These are phyloP conservation scores for Vanrija sp. DNA, from an alignment of 1,284 basidiomycete genomes.

Conservation along the genomic window DNA sequence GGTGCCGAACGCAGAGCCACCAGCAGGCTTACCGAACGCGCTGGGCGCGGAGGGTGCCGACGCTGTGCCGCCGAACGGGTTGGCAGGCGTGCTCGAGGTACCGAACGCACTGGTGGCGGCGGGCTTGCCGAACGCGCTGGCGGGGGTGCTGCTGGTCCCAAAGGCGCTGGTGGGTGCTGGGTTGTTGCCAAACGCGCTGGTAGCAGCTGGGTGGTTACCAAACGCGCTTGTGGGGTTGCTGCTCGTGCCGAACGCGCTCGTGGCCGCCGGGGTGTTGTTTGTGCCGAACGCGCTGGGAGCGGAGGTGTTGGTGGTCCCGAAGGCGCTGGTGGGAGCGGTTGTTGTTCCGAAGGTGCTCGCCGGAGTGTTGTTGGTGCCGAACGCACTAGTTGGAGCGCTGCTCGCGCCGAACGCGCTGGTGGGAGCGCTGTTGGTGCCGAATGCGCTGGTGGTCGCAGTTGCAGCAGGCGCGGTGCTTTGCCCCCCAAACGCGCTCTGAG, in stretches of 20 bases:
- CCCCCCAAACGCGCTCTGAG: constrained; percentile 17
- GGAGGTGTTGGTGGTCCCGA: constrained; percentile 19
- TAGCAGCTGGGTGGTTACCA: constrained; percentile 9
- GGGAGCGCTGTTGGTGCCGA: constrained; percentile 19
- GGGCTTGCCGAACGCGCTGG: constrained; percentile 14
- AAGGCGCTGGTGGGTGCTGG: constrained; percentile 25
- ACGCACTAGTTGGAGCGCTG: not conserved
- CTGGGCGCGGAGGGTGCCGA: constrained; percentile 50
- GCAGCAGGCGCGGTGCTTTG: constrained; percentile 14
- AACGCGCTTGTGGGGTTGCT: constrained; percentile 17
- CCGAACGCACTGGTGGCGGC: constrained; percentile 30
- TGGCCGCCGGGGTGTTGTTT: constrained; percentile 3
- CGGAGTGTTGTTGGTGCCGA: too few species aligned
- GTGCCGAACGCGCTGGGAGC: constrained; percentile 40
- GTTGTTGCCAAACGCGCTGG: constrained; percentile 21
- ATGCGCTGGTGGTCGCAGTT: constrained; percentile 16
- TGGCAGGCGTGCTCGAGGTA: constrained; percentile 9
- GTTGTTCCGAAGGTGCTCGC: constrained; percentile 20
- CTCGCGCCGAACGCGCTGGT: constrained; percentile 22
- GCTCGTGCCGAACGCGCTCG: constrained; percentile 34
- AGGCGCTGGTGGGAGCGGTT: constrained; percentile 21
- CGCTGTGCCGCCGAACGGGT: too few species aligned
- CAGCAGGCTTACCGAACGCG: constrained; percentile 60
- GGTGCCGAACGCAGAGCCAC: constrained; percentile 32
- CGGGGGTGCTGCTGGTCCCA: constrained; percentile 13